Evolutionary conservation across 352 stramenopile genomes (phyloP).

Genomic region (Globisporangium polare): DNA sequence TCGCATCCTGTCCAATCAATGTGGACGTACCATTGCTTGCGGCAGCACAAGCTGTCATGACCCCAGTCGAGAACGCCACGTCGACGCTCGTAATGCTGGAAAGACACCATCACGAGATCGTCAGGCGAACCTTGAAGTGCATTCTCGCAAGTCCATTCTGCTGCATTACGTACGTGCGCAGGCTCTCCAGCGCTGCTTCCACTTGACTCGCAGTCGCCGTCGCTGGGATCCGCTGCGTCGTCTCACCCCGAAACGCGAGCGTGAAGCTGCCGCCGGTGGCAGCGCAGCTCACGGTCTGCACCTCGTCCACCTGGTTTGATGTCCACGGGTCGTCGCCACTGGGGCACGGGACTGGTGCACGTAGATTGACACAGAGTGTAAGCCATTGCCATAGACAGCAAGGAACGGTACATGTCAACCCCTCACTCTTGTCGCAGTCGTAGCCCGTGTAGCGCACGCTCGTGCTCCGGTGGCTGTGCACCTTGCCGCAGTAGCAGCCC

Average conservation of each 20-base stretch:
- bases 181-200: constrained; percentile 39
- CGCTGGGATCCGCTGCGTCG: constrained; percentile 33
- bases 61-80: constrained; percentile 34
- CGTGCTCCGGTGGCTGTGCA: constrained; percentile 42
- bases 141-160: neutral
- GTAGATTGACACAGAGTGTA: neutral
- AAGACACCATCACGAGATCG: neutral
- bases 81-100: constrained; percentile 47
- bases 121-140: neutral
- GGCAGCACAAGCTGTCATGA: constrained; percentile 30
- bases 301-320: constrained; percentile 59
- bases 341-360: constrained; percentile 54
- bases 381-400: neutral
- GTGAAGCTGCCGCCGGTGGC: constrained; percentile 72
- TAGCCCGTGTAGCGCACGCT: constrained; percentile 55
- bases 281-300: constrained; percentile 68
- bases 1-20: neutral
- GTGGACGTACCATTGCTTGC: constrained; percentile 35
- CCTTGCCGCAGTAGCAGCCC: constrained; percentile 87
- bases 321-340: constrained; percentile 88
- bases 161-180: constrained; percentile 39
- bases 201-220: constrained; percentile 25
- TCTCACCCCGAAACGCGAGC: constrained; percentile 74
- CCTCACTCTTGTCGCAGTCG: constrained; percentile 71
- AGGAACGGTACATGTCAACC: neutral